Percentiles rank a stretch among this genome's conserved stretches.
Conservation (phyloP, 1,139 yeast species). For the Zygotorulaspora mrakii region DNA sequence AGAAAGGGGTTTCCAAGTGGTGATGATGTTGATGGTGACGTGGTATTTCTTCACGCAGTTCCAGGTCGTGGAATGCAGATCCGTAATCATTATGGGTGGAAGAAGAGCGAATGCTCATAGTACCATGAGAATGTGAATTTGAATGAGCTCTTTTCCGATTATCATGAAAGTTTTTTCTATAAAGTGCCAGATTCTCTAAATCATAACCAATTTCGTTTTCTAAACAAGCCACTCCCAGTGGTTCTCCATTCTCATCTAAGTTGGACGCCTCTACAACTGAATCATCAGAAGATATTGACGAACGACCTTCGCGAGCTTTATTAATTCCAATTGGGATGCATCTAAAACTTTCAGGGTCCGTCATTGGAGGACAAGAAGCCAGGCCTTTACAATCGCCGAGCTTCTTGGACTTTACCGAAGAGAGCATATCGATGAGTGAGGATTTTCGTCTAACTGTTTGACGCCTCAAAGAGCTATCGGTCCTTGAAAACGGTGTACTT, state of each 20-base stretch:
- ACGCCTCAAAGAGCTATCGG: slow-evolving; percentile 11
- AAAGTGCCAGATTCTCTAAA: slow-evolving; percentile 34
- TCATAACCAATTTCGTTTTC: slow-evolving; percentile 38
- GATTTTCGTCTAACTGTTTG: slow-evolving; percentile 14
- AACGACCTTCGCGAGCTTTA: slow-evolving; percentile 3
- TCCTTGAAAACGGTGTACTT: slow-evolving; percentile 2
- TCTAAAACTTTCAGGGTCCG: slow-evolving; percentile 11
- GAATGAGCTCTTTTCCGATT: slow-evolving; percentile 8
- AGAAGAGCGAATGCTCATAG: not conserved
- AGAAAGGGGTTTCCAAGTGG: slow-evolving; percentile 71
- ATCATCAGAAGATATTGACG: slow-evolving; percentile 11
- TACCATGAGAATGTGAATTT: slow-evolving; percentile 1
- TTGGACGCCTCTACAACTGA: slow-evolving; percentile 1
- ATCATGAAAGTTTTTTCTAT: slow-evolving; percentile 30
- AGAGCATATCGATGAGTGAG: slow-evolving; percentile 14
- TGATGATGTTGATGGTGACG: slow-evolving; percentile 51
- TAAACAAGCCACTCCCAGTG: slow-evolving; percentile 29
- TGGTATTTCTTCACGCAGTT: not conserved
- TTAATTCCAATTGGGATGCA: slow-evolving; percentile 13
- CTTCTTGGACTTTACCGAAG: slow-evolving; percentile 10
- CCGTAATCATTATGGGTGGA: slow-evolving; percentile 6
- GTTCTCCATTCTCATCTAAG: slow-evolving; percentile 3
- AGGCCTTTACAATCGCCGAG: slow-evolving; percentile 15
- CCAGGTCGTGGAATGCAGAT: not conserved
- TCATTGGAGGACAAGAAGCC: slow-evolving; percentile 20